Evolutionary conservation across 2,329 filamentous ascomycete species (phyloP).

Genomic region (Ramichloridium luteum): DNA sequence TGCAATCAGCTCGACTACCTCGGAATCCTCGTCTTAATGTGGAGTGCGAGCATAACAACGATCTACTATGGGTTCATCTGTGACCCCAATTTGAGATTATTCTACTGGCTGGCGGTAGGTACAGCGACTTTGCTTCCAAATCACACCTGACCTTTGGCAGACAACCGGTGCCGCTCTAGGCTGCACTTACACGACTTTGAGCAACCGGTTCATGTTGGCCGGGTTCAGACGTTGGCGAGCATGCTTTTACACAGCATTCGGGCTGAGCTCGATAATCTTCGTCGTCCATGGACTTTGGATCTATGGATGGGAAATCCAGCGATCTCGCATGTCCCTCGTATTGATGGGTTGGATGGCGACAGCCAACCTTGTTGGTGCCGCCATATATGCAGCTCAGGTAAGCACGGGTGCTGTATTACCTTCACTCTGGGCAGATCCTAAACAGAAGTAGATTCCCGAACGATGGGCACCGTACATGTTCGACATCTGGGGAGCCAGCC

Average conservation of each 20-base stretch:
- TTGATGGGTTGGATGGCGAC: slow-evolving; percentile 5
- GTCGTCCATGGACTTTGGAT: slow-evolving; percentile 8
- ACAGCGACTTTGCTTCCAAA: neutral
- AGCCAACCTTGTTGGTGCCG: slow-evolving; percentile 1
- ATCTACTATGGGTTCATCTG: slow-evolving; percentile 15
- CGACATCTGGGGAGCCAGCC: slow-evolving; percentile 19
- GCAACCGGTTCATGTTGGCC: slow-evolving; percentile 9
- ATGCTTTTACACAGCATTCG: slow-evolving; percentile 10
- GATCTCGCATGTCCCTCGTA: slow-evolving; percentile 3
- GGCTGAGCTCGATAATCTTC: slow-evolving; percentile 10
- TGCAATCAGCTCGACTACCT: slow-evolving; percentile 13
- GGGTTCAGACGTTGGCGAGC: slow-evolving; percentile 9
- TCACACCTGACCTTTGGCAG: slow-evolving; percentile 7
- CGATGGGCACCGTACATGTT: slow-evolving; percentile 14
- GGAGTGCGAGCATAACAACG: slow-evolving; percentile 10
- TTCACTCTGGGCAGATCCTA: no score
- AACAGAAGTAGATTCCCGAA: slow-evolving; percentile 22
- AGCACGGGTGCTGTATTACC: no score
- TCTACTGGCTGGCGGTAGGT: slow-evolving; percentile 1
- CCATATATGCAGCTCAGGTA: slow-evolving; percentile 2
- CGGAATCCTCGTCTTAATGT: slow-evolving; percentile 12
- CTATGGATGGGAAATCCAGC: slow-evolving; percentile 4
- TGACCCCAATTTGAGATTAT: slow-evolving; percentile 4
- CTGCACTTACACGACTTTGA: slow-evolving; percentile 6
- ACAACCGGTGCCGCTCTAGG: slow-evolving; percentile 2